Evolutionary conservation across 2,329 filamentous ascomycete species (phyloP).

Genomic region (Myriosclerotinia scirpicola): DNA sequence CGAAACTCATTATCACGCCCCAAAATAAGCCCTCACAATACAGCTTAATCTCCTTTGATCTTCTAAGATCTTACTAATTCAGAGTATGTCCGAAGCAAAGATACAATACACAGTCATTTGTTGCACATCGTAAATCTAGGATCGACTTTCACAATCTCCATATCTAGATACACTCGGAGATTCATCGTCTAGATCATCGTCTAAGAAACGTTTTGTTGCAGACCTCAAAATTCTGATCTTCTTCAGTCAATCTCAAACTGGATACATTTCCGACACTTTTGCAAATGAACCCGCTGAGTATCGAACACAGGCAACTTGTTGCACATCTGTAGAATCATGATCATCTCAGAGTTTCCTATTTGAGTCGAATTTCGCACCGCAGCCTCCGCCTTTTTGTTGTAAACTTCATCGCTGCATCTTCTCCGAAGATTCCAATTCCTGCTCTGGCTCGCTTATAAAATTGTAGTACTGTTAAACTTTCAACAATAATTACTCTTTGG

Average conservation of each 20-base stretch:
- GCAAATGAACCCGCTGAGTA: not conserved
- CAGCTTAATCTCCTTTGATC: too few relatives aligned
- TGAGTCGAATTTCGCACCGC: not conserved
- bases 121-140: constrained; percentile 12
- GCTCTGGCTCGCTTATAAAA: too few relatives aligned
- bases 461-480: too few relatives aligned
- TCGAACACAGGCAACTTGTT: not conserved
- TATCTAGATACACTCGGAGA: constrained; percentile 9
- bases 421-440: not conserved
- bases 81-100: not conserved
- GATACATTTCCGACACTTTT: not conserved
- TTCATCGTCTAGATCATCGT: not conserved
- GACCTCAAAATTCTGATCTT: not conserved
- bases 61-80: too few relatives aligned
- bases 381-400: constrained; percentile 12
- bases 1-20: constrained; percentile 10
- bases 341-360: not conserved
- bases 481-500: too few relatives aligned
- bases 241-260: not conserved
- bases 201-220: not conserved
- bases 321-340: not conserved
- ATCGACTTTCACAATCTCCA: constrained; percentile 6
- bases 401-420: constrained; percentile 5
- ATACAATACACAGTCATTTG: not conserved
- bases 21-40: too few relatives aligned